Evolutionary conservation across 2,329 filamentous ascomycete genomes (phyloP), one percentile per base, ranked within the genome.

Genomic region (Aspergillus unguis): DNA sequence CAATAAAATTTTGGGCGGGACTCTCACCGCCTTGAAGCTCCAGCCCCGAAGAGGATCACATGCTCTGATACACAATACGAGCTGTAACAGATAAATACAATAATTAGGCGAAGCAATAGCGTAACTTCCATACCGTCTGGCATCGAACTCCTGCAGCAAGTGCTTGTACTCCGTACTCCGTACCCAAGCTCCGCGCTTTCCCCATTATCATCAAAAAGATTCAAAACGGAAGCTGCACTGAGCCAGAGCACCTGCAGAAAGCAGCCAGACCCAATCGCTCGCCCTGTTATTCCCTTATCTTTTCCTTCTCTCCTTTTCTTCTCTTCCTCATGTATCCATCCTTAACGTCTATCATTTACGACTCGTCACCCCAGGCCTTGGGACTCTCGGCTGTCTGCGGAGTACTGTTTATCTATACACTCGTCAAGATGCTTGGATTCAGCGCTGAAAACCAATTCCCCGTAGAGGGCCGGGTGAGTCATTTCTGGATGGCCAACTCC

Each of bases 391-490:
- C 66, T 65, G 59, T 68, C 54, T 42, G 68, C 52, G 64, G 67
- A 55, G 61, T 62, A 46, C 45, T 68, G 44, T 62, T 73, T 50
- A 52, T 67, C 47, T 73, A 69, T 51, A 60, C 63, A 42, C 47
- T 66, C 41, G 62, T 62, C 59, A 70, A 68, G 40, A 73, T 76
- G 74, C 62, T 74, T 52, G 68, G 72, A 42, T 67, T 72, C 49
- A 60, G 62, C 8, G 52, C 60, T 43, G 86, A 81, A 61, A 90
- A 95, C 68, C 81, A 90, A 57, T 90, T 97, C 76, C 83, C 85
- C 46, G 88, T 96, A 8, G 85, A 91, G 63, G 90, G 90, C 70
- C 88, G 87, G 79, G 92, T 94, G 74, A 62, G 77, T 62, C 10
- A 31, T 6, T 31, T 32, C n/a, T 11, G 10, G 5, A 25, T 3